Evolutionary conservation across 2,329 filamentous ascomycete species (phyloP), one percentile per base, ranked within the genome.

Genomic region (Botrytis deweyae): DNA sequence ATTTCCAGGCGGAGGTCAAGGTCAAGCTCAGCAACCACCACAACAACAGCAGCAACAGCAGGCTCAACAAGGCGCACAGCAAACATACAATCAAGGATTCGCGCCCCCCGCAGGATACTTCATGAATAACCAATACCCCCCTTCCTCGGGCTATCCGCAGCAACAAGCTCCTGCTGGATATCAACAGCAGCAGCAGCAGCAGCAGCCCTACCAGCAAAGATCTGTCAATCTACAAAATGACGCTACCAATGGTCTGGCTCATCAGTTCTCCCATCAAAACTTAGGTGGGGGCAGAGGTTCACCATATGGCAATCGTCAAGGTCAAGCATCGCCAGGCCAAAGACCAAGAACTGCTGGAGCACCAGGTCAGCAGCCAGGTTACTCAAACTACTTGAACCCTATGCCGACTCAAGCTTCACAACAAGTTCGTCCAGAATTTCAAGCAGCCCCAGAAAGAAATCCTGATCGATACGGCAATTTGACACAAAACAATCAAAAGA

Each of bases 191-290:
- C 87, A 89, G 76, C 89, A 89, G 79, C 81, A 83, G 77, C 83
- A 83, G 73, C 85, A 85, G 76, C 83, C 83, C 79, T 84, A 82
- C 63, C 87, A 87, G 78, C 83, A 82, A 68, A 80, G 79, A 68
- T 79, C 81, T 25, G 87, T 86, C 79, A 87, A 88, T 5, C 88
- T 89, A 8, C 88, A 87, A 85, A 94, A 93, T 80, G 94, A 98
- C 81, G 92, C 92, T 78, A 97, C 95, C 79, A 96, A 94, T 79
- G 95, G 94, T 44, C 88, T 98, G 64, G 94, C 95, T 75, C 94
- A 98, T 82, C 96, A 99, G 83, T 97, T 98, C 83, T 97, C 95
- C 74, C 94, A 98, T 83, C 95, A 98, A 86, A 97, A 98, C 83
- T 88, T 98, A 59, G 92, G 93, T 62, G 90, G 90, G 74, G 90